Conservation (phyloP, 2,329 filamentous ascomycete species). For the Penicillium polonicum region DNA sequence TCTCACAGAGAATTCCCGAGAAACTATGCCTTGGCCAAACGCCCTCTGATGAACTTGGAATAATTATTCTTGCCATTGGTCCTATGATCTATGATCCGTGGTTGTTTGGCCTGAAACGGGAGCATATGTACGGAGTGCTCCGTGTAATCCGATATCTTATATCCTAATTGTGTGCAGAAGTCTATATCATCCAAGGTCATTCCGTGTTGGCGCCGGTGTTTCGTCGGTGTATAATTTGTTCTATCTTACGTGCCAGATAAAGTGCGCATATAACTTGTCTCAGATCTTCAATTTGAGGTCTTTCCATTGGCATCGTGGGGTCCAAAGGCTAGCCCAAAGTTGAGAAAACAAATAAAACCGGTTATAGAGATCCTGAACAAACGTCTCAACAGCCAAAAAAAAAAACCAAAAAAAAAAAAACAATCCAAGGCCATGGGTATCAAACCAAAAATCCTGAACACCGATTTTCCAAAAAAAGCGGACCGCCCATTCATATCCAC, state of each 20-base stretch:
- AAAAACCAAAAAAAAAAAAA: background rate
- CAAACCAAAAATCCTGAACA: constrained; percentile 14
- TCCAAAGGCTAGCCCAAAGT: background rate
- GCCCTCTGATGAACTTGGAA: background rate
- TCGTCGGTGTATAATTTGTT: background rate
- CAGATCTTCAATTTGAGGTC: background rate
- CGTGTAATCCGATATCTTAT: background rate
- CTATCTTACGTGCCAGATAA: constrained; percentile 3
- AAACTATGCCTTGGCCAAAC: background rate
- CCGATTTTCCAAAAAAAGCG: constrained; percentile 1
- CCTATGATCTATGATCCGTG: background rate
- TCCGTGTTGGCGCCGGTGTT: background rate
- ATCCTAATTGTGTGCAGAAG: background rate
- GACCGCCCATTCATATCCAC: constrained; percentile 3
- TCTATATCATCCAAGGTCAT: background rate
- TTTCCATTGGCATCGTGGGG: background rate
- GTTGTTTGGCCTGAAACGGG: background rate
- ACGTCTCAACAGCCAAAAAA: background rate
- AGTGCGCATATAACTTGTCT: background rate
- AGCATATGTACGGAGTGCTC: background rate
- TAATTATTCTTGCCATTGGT: background rate
- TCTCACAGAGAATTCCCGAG: constrained; percentile 3
- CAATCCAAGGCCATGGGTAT: constrained; percentile 19
- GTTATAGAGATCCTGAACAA: background rate
- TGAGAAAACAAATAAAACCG: background rate